These are phyloP conservation scores for Telopea speciosissima DNA, from an alignment of 177 flowering plant genomes.

Conservation along the genomic window DNA sequence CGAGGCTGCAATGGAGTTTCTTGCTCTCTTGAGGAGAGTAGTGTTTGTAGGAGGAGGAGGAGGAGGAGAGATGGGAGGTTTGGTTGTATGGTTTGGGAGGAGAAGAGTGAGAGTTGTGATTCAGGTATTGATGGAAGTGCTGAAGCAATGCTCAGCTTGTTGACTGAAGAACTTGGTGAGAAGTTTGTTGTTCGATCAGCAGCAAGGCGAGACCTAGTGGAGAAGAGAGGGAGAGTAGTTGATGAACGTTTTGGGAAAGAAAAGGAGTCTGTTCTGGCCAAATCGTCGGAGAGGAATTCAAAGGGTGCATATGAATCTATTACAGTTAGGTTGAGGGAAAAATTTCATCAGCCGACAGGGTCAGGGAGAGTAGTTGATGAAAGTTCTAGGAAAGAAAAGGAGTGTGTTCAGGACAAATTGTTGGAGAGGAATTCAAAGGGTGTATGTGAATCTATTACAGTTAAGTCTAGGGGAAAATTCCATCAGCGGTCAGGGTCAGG, in stretches of 20 bases:
- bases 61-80: constrained; percentile 24
- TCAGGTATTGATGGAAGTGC: constrained; percentile 31
- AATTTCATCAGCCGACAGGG: background rate
- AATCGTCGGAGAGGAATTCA: constrained; percentile 21
- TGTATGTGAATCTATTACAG: constrained; percentile 12
- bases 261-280: constrained; percentile 26
- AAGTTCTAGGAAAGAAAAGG: constrained; percentile 21
- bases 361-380: constrained; percentile 20
- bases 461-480: constrained; percentile 12
- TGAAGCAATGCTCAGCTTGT: constrained; percentile 62
- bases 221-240: constrained; percentile 24
- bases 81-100: constrained; percentile 30
- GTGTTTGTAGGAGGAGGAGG: constrained; percentile 17
- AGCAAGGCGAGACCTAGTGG: constrained; percentile 19
- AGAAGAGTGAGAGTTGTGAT: constrained; percentile 17
- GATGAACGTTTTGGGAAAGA: constrained; percentile 15
- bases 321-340: constrained; percentile 12
- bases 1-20: constrained; percentile 26
- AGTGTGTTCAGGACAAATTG: constrained; percentile 21
- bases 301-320: constrained; percentile 16
- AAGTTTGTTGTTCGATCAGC: constrained; percentile 15
- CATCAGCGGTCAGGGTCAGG: too few species aligned
- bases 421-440: constrained; percentile 20
- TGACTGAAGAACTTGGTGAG: constrained; percentile 46
- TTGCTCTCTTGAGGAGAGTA: constrained; percentile 25